Percentiles rank a stretch among this genome's conserved stretches.
Conservation (phyloP, 2,329 filamentous ascomycete species). For the Monilinia fructigena region DNA sequence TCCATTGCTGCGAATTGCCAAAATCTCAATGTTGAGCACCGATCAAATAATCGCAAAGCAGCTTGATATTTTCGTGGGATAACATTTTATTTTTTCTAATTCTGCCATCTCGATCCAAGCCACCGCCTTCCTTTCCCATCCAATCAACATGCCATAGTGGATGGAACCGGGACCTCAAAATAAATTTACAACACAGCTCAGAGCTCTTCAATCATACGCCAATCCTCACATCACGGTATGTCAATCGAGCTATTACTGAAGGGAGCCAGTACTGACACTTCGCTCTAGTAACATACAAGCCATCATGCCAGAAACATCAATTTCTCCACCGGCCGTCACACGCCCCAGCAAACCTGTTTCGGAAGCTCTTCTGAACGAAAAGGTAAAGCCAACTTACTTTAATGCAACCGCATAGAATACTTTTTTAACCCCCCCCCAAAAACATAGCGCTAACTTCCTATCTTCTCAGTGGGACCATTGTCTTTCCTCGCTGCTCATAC, state of each 20-base stretch:
- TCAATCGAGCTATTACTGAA: constrained; percentile 19
- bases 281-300: constrained; percentile 13
- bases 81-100: constrained; percentile 19
- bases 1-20: constrained; percentile 45
- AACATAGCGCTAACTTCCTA: constrained; percentile 23
- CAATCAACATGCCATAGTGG: constrained; percentile 17
- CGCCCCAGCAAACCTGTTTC: constrained; percentile 79
- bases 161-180: constrained; percentile 24
- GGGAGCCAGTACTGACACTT: constrained; percentile 14
- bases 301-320: constrained; percentile 38
- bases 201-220: constrained; percentile 20
- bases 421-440: background rate
- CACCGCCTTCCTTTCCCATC: constrained; percentile 15
- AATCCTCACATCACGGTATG: constrained; percentile 26
- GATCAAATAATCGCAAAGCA: background rate
- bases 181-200: constrained; percentile 23
- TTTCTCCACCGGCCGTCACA: constrained; percentile 54
- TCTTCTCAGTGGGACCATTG: constrained; percentile 87
- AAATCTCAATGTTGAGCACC: background rate
- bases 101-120: background rate
- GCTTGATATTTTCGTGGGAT: constrained; percentile 15
- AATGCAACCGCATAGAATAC: background rate
- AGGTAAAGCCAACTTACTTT: constrained; percentile 56
- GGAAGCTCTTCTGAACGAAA: constrained; percentile 97
- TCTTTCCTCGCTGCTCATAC: constrained; percentile 95